Evolutionary conservation across 1,284 basidiomycete species (phyloP).

Genomic region (Cutaneotrichosporon sp.): DNA sequence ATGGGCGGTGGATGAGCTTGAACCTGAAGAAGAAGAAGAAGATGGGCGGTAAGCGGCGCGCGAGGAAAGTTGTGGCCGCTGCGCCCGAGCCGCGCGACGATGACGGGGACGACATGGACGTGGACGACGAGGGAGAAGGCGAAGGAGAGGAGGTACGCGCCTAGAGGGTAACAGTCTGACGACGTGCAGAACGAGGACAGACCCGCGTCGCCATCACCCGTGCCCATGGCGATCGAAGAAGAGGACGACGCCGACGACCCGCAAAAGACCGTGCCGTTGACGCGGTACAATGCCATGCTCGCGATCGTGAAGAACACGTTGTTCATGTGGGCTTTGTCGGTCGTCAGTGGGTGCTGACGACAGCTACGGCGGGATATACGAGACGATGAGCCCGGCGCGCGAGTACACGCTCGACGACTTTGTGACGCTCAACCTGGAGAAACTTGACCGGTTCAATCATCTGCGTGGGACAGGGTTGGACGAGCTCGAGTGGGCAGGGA

Average conservation of each 20-base stretch:
- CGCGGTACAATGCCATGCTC: conserved; percentile 89
- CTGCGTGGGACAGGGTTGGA: conserved; percentile 63
- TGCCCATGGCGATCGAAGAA: conserved; percentile 17
- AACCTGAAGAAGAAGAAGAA: conserved; percentile 57
- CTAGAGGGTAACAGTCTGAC: conserved; percentile 8
- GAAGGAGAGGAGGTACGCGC: conserved; percentile 23
- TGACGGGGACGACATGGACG: conserved; percentile 31
- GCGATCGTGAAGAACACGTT: conserved; percentile 78
- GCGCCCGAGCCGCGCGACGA: conserved; percentile 39
- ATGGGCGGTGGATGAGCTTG: conserved; percentile 75
- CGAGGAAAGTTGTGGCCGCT: conserved; percentile 19
- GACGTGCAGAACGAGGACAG: conserved; percentile 3
- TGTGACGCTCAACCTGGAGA: conserved; percentile 68
- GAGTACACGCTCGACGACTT: conserved; percentile 87
- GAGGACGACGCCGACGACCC: conserved; percentile 67
- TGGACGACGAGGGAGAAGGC: conserved; percentile 17
- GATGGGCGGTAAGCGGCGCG: conserved; percentile 49
- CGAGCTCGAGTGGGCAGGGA: conserved; percentile 58
- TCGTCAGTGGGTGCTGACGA: conserved; percentile 9
- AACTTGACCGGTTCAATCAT: conserved; percentile 69
- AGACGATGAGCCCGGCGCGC: conserved; percentile 58
- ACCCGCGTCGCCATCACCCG: conserved; percentile 6
- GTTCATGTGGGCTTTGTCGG: conserved; percentile 65
- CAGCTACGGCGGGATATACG: conserved; percentile 83
- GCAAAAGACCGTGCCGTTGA: conserved; percentile 61